Base-by-base conservation (phyloP, 176 grass and related monocot species). In the Oryza rufipogon region DNA sequence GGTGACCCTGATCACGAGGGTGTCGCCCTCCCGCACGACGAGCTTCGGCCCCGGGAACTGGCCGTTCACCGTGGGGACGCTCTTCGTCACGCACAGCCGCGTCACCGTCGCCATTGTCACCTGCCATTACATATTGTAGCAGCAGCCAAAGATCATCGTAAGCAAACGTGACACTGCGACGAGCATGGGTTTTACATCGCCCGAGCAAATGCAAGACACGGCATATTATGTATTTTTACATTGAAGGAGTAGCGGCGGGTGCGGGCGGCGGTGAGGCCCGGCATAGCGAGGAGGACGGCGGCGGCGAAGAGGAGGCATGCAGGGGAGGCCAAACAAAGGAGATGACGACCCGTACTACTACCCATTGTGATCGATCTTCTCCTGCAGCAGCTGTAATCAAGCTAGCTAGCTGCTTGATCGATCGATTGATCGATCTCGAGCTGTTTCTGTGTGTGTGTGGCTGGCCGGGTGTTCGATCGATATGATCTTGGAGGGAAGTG, bases 1-100 rank as follows among this genome's bases (percentile, higher is more conserved):
- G 82, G 71, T 56, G 45, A 92, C 93, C 49, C 54, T 69, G 13
- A 92, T 82, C 12, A 80, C 7, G 20, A 92, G 71, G 3, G 87
- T 81, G 81, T 95, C 90, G 6, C 90, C 93, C 76, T 95, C 93
- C 26, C 90, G 75, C 44, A 84, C 87, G 28, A 80, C 71, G 78
- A 92, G 16, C 87, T 12, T 77, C 3, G 90, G 90, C 13, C 93
- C 93, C 30, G 90, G 90, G 69, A 92, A 95, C 68, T 9, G 78
- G 0, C 90, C 90, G 81, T 95, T 92, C 75, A 90, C 87, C 13
- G 93, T 92, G 26, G 86, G 81, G 54, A 95, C 75, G 90, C 87
- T 95, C 93, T 88, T 95, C 11, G 82, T 90, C 85, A 66, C 74
- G 87, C 93, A 95, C 51, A 95, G 85, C 20, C 93, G 67, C 17